These are phyloP conservation scores for Metschnikowia shivogae DNA, from an alignment of 805 yeast genomes.

Conservation along the genomic window DNA sequence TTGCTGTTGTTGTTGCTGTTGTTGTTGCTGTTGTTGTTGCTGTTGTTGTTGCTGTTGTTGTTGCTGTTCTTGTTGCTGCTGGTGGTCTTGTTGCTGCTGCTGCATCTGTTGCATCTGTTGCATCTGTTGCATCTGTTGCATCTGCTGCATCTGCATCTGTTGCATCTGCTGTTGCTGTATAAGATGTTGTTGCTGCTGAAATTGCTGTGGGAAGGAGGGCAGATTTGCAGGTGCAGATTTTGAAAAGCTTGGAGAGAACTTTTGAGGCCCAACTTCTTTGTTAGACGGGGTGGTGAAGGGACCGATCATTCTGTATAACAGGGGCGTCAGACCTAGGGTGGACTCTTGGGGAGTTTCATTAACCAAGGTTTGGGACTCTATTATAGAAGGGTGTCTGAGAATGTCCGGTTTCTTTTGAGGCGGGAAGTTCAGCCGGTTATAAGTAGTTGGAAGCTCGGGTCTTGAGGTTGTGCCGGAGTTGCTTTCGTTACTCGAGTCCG, in stretches of 20 bases:
- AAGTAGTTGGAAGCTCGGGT: too few relatives aligned
- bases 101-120: slow-evolving; percentile 5
- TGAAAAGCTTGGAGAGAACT: not conserved
- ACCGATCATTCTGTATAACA: not conserved
- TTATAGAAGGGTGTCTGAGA: too few relatives aligned
- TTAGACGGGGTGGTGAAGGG: slow-evolving; percentile 1
- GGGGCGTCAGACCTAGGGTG: not conserved
- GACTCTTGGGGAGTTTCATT: not conserved
- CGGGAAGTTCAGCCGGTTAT: too few relatives aligned
- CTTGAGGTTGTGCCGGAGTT: not conserved
- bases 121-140: slow-evolving; percentile 12
- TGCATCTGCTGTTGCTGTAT: slow-evolving; percentile 9
- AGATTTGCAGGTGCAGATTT: not conserved
- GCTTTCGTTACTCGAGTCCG: slow-evolving; percentile 1
- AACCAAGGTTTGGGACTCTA: not conserved
- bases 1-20: not conserved
- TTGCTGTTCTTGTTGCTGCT: not conserved
- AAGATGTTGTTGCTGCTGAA: slow-evolving; percentile 8
- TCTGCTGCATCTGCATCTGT: slow-evolving; percentile 9
- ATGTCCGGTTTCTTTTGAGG: too few relatives aligned
- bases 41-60: not conserved
- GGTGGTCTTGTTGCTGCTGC: not conserved
- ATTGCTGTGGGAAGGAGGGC: not conserved
- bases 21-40: not conserved
- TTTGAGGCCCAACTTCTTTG: not conserved